Evolutionary conservation across 148 eudicot genomes (phyloP), one percentile per base, ranked within the genome.

Genomic region (Polygonum aviculare): DNA sequence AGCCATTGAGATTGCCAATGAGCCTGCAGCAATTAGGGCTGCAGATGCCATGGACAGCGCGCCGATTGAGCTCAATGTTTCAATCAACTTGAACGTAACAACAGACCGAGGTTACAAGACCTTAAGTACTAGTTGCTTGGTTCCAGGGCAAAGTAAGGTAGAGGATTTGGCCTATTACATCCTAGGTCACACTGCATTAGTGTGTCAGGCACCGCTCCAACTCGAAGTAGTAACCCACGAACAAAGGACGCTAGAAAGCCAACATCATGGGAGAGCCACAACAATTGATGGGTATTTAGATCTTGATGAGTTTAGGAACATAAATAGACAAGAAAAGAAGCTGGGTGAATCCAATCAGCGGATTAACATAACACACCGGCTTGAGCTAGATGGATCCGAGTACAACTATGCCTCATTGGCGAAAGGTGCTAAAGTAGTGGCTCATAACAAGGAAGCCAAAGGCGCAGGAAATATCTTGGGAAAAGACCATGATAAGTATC

Each of bases 391-490:
- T 83, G 98, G 98, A 44, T 86, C 92, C 0, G 78, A 89, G 41
- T 94, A 90, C 81, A 94, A 94, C 79, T 94, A 91, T 80, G 98
- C 98, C 76, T 92, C 97, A 2, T 87, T 87, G 26, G 79, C 87
- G 31, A 94, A 94, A 83, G 97, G 98, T 75, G 98, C 98, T 54
- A 94, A 94, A 81, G 90, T 94, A 75, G 92, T 94, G 76, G 92
- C 90, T 78, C 91, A 90, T 74, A 94, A 94, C 76, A 92, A 92
- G 85, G 98, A 90, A 76, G 92, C 96, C 3, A 92, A 92, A 77
- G 98, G 98, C 57, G 97, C 97, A 9, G 88, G 77, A 73, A 92
- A 94, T 76, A 82, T 94, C 65, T 78, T 94, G 77, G 96, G 92
- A n/a, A 92, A 87, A 82, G 97, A 94, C 78, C 93, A 92, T 40